These are phyloP conservation scores for Apiospora marii DNA, from an alignment of 2,329 filamentous ascomycete species.

Conservation along the genomic window DNA sequence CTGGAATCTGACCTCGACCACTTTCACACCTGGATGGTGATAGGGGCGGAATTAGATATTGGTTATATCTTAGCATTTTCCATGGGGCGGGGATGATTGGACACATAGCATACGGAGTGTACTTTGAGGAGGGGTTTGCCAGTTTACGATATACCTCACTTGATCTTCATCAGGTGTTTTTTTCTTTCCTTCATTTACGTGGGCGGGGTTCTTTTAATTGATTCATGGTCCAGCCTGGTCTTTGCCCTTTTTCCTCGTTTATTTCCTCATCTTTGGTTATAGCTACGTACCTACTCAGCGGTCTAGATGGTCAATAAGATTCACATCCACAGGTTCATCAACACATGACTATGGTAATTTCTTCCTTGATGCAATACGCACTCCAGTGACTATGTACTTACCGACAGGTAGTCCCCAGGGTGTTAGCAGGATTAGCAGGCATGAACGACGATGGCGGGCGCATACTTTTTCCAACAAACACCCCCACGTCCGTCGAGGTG, in stretches of 20 bases:
- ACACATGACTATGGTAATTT: not conserved
- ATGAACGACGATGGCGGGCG: not conserved
- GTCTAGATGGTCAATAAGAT: conserved; percentile 37
- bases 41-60: conserved; percentile 3
- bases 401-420: not conserved
- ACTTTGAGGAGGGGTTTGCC: not conserved
- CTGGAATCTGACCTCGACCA: not conserved
- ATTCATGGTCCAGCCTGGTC: conserved; percentile 3
- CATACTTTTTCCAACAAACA: not conserved
- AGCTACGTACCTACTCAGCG: conserved; percentile 30
- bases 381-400: not conserved
- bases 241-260: conserved; percentile 18
- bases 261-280: conserved; percentile 29
- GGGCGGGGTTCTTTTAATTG: not conserved
- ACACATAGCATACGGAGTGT: conserved; percentile 16
- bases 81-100: not conserved
- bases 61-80: conserved; percentile 21
- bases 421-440: not conserved
- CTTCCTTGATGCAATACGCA: not conserved
- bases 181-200: conserved; percentile 17
- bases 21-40: not conserved
- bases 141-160: conserved; percentile 23
- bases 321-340: conserved; percentile 31
- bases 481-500: not conserved
- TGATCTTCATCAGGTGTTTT: conserved; percentile 11